Evolutionary conservation across 1,139 yeast species (phyloP).

Genomic region (Blastobotrys serpentis): DNA sequence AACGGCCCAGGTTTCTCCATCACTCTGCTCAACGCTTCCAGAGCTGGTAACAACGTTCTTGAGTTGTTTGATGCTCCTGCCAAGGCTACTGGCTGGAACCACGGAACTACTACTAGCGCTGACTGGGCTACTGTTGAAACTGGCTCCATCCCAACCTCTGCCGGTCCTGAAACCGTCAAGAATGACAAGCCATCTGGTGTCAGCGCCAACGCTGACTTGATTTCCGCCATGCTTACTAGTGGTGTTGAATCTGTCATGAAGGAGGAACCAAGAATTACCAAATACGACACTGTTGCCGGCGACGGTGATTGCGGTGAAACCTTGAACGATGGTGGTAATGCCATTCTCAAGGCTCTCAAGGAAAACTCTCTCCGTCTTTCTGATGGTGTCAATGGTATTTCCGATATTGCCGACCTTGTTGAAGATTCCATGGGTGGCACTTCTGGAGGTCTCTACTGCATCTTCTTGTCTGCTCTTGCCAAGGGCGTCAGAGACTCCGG

Average conservation of each 20-base stretch:
- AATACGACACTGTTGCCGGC: conserved; percentile 85
- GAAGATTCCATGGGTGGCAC: conserved; percentile 97
- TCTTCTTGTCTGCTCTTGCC: conserved; percentile 68
- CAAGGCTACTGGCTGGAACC: conserved; percentile 80
- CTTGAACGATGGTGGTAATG: conserved; percentile 75
- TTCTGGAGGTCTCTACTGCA: conserved; percentile 89
- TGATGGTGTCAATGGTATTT: conserved; percentile 55
- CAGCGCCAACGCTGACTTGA: conserved; percentile 44
- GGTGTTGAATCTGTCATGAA: conserved; percentile 54
- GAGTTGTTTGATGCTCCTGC: conserved; percentile 65
- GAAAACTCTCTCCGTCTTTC: conserved; percentile 45
- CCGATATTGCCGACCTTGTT: conserved; percentile 67
- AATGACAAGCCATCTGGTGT: conserved; percentile 38
- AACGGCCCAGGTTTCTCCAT: conserved; percentile 91
- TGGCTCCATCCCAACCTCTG: conserved; percentile 42
- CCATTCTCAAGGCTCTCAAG: conserved; percentile 53
- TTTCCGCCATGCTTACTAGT: conserved; percentile 43
- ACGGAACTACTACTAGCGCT: conserved; percentile 35
- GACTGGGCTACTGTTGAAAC: conserved; percentile 41
- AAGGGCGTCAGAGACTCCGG: conserved; percentile 44
- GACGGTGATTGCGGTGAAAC: conserved; percentile 98
- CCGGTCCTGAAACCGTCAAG: conserved; percentile 24
- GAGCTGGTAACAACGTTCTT: conserved; percentile 36
- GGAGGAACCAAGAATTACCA: conserved; percentile 77
- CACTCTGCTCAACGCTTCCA: conserved; percentile 65